A percentile compares a stretch with the other conserved stretches of the same genome.
Conservation (phyloP, 768 basidiomycete species). For the Auricularia heimuer region DNA sequence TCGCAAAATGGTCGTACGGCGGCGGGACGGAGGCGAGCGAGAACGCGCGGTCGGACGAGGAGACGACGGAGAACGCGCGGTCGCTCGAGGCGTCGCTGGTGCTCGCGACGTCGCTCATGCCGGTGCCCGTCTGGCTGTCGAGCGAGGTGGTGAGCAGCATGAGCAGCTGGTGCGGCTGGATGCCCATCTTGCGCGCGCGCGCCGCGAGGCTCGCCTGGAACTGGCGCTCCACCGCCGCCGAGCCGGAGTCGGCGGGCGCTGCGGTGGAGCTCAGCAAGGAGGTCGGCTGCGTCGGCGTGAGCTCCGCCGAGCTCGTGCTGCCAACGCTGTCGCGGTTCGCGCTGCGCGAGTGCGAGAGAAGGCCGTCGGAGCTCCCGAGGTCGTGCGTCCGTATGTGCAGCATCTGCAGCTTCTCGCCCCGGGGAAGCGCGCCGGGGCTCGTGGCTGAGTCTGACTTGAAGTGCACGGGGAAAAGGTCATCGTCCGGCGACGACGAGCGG, state of each 20-base stretch:
- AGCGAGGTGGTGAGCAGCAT: constrained; percentile 3
- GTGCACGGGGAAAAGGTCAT: too few relatives aligned
- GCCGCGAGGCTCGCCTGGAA: background rate
- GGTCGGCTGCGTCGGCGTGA: too few relatives aligned
- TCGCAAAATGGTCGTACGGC: background rate
- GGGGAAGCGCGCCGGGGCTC: too few relatives aligned
- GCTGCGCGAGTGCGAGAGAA: too few relatives aligned
- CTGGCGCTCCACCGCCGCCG: background rate
- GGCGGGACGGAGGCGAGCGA: background rate
- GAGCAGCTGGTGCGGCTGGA: background rate
- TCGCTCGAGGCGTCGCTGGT: background rate
- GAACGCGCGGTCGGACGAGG: background rate
- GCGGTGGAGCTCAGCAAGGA: too few relatives aligned
- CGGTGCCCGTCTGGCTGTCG: background rate
- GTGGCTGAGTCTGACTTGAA: too few relatives aligned
- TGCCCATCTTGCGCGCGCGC: background rate
- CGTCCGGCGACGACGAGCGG: too few relatives aligned
- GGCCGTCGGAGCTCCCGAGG: too few relatives aligned
- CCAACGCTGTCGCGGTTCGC: too few relatives aligned
- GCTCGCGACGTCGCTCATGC: background rate
- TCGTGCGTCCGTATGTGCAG: too few relatives aligned
- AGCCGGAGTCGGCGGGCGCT: background rate
- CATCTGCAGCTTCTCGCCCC: too few relatives aligned
- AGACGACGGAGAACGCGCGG: background rate
- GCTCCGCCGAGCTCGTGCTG: too few relatives aligned